Evolutionary conservation across 768 basidiomycete species (phyloP), one percentile per base, ranked within the genome.

Genomic region (Agaricus blazei): DNA sequence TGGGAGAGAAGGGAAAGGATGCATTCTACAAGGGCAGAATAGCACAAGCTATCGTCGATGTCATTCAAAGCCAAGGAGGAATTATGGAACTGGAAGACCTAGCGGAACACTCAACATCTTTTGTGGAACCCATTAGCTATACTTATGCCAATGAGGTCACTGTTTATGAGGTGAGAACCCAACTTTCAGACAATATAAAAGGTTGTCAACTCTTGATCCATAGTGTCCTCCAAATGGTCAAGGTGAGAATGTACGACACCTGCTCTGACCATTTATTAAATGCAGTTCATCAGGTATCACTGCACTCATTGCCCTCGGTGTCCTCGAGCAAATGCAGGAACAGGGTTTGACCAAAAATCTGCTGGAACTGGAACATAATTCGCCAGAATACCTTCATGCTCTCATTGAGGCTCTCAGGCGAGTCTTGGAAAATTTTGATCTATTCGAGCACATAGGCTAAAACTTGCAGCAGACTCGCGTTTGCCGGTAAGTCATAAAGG

Each of bases 161-260:
- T 0, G 75, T 98, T 0, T 93, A 93, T 67, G 96, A 99, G 81
- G 93, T 90, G 29, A 27, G 9, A 31, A 19, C 44, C 26, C 46
- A 14, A 26, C 8, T 9, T 38, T 43, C 41, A n/a, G 28, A 48
- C n/a, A 44, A 6, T n/a, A 42, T 27, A 51, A 8, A 40, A 29
- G 23, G 11, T 50, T 58, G 19, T 51, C 61, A 38, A 49, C 46
- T n/a, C 37, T 50, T n/a, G 49, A 37, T 40, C 14, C 44, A 5
- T 43, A 93, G 92, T 96, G 93, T 63, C 96, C 95, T 7, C 96
- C 96, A 0, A 98, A 97, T 67, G 94, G 96, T 8, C 95, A 98
- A 81, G 96, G 95, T 73, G 52, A 31, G 55, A 28, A 1, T 3
- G 9, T 41, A 23, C 1, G 12, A 28, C n/a, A 43, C 27, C 9